These are phyloP conservation scores for Exophiala lecanii-corni DNA, from an alignment of 2,329 filamentous ascomycete genomes.

Conservation along the genomic window DNA sequence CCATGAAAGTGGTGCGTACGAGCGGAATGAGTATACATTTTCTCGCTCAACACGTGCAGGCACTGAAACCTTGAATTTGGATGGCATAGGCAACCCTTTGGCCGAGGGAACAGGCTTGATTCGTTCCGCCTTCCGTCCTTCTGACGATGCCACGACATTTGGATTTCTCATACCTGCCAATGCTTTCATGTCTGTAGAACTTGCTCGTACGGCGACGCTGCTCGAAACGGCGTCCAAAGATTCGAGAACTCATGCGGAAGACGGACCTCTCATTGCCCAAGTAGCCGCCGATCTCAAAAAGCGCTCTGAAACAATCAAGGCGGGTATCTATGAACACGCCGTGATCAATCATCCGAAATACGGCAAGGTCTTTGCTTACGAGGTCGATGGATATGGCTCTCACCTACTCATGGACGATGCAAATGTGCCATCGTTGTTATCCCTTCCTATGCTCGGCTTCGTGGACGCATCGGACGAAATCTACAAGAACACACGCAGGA, in stretches of 20 bases:
- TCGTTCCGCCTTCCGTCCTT: conserved; percentile 87
- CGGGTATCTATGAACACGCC: conserved; percentile 80
- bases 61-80: conserved; percentile 82
- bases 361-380: conserved; percentile 59
- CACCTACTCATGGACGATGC: conserved; percentile 62
- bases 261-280: conserved; percentile 29
- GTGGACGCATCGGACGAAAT: conserved; percentile 56
- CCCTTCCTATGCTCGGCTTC: conserved; percentile 53
- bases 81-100: conserved; percentile 85
- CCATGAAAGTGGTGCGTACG: conserved; percentile 57
- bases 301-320: conserved; percentile 62
- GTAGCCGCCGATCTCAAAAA: conserved; percentile 47
- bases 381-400: conserved; percentile 62
- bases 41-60: conserved; percentile 72
- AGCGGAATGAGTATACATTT: conserved; percentile 80
- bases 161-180: conserved; percentile 95
- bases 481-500: conserved; percentile 84
- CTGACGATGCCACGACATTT: conserved; percentile 89
- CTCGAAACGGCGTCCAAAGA: conserved; percentile 46
- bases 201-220: conserved; percentile 67
- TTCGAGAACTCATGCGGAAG: conserved; percentile 1
- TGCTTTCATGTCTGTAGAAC: conserved; percentile 89
- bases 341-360: conserved; percentile 52
- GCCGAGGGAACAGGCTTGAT: conserved; percentile 79
- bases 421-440: conserved; percentile 59